phyloP scores from a whole-genome alignment of 768 basidiomycete species.

The Mycena indigotica region DNA sequence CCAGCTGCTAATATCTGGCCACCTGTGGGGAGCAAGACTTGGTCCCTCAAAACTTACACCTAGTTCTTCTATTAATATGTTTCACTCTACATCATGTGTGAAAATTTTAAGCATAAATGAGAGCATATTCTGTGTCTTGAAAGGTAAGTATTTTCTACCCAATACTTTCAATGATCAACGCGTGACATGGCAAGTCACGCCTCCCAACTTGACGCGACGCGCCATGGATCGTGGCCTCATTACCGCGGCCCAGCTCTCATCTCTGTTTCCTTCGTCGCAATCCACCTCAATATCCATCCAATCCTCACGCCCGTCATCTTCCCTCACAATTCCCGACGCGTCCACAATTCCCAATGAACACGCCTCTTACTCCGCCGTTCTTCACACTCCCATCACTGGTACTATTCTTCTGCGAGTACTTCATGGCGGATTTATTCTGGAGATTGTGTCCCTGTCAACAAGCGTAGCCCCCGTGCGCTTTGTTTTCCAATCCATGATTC shows the following conservation, averaged over 20 bases:
- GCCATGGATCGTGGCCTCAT: constrained; percentile 45
- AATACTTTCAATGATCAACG: no score
- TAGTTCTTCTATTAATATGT: no score
- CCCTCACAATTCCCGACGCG: constrained; percentile 46
- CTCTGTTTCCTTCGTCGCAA: constrained; percentile 56
- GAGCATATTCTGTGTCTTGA: no score
- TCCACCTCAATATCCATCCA: constrained; percentile 55
- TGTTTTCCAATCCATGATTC: constrained; percentile 70
- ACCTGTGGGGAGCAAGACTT: no score
- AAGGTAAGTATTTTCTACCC: no score
- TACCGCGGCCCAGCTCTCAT: constrained; percentile 64
- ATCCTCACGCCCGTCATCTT: constrained; percentile 58
- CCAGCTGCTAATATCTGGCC: no score
- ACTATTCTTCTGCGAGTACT: constrained; percentile 74
- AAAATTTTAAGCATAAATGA: no score
- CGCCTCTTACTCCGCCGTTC: constrained; percentile 63
- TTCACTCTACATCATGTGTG: no score
- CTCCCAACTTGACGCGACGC: constrained; percentile 3
- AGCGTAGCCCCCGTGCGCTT: constrained; percentile 71
- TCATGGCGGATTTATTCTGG: constrained; percentile 72
- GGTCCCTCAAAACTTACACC: no score
- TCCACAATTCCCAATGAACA: constrained; percentile 65
- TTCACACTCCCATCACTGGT: constrained; percentile 60
- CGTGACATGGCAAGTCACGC: no score
- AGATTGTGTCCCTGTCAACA: constrained; percentile 73